Base-by-base conservation (phyloP, 192 early-diverging fungal species). In the Dissophora ornata region DNA sequence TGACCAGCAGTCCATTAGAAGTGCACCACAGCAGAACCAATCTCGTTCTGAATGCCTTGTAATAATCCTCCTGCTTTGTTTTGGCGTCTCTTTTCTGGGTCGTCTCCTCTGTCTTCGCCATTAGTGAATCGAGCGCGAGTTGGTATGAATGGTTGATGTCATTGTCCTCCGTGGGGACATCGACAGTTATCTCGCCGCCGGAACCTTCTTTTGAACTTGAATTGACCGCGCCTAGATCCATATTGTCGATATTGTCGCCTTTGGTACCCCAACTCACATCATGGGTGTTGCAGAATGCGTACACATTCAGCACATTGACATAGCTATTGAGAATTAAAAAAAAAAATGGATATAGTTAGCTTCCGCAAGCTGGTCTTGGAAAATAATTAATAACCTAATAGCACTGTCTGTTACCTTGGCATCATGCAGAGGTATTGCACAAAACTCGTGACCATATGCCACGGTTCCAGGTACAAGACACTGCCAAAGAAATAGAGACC, bases 201-300 rank as follows among this genome's bases (percentile, higher is more conserved):
- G 90, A 90, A 48, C 88, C 89, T 63, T 88, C 89, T 74, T 87
- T 85, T 48, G 92, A 89, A 41, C 83, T 81, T 34, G 85, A 79
- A 65, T 92, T 96, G 56, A 91, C 96, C 18, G 86, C 84, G 44
- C 93, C 95, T 15, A 96, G 87, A 62, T 92, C 92, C 48, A 84
- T 86, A 36, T 83, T 81, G 15, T 85, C 69, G 42, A 66, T 80
- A 44, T 88, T 95, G 74, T 95, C 94, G 71, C 96, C 94, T 80
- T 97, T 97, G 36, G 96, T 97, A 54, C 96, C 97, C 97, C 96
- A 98, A 87, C 25, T 78, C 19, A 84, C 82, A 59, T 83, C 82
- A 44, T 86, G 84, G 5, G 84, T 83, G 55, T 85, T 85, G 60
- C 82, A 83, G 74, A 86, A 86, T 18, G 84, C 82, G 40, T 86